Evolutionary conservation across 345 rosid species (phyloP).

Genomic region (Xanthoceras sorbifolium): DNA sequence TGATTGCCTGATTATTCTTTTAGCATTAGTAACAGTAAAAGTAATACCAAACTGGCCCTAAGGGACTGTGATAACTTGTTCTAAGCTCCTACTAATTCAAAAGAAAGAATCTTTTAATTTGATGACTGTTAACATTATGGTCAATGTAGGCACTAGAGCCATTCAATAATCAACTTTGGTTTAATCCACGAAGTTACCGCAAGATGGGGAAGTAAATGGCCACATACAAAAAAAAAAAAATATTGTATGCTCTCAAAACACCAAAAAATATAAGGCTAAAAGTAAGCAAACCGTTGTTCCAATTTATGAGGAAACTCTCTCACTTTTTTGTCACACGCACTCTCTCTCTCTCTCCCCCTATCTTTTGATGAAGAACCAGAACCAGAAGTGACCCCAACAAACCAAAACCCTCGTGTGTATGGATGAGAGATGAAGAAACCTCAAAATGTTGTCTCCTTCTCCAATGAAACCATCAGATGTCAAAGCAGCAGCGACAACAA

Average conservation of each 20-base stretch:
- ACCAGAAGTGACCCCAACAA: neutral
- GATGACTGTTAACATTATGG: no score
- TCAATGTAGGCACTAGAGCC: no score
- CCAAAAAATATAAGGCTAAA: neutral
- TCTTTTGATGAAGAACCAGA: neutral
- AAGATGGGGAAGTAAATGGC: conserved; percentile 2
- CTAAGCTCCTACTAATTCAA: no score
- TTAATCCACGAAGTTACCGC: conserved; percentile 21
- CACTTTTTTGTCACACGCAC: neutral
- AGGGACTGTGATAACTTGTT: no score
- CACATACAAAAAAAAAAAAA: neutral
- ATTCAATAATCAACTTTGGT: neutral
- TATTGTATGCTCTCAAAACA: neutral
- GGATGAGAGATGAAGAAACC: conserved; percentile 43
- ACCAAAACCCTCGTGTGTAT: neutral
- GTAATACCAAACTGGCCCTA: no score
- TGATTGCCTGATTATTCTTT: no score
- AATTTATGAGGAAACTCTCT: neutral
- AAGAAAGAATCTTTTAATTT: no score
- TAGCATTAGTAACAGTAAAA: no score
- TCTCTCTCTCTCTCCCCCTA: neutral
- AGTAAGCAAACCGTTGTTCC: neutral
- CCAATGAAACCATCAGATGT: conserved; percentile 28
- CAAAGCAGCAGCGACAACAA: conserved; percentile 16
- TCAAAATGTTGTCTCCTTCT: conserved; percentile 22